Conservation (phyloP, 2,329 filamentous ascomycete species). For the Aspergillus pseudoglaucus region DNA sequence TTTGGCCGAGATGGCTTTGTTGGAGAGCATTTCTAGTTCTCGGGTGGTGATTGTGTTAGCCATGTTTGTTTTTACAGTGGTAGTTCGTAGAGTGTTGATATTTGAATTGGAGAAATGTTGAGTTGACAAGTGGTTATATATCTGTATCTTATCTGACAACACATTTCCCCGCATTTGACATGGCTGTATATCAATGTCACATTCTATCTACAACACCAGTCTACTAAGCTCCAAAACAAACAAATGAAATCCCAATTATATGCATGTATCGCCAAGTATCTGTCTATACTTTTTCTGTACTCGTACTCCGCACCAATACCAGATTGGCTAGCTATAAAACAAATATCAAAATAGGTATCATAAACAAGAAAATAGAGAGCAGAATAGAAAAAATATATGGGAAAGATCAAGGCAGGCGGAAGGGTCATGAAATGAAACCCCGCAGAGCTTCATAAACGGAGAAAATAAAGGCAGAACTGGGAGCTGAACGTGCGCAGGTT, state of each 20-base stretch:
- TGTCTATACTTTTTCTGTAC: no score
- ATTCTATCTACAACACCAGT: background rate
- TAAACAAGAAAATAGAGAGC: background rate
- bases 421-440: conserved; percentile 48
- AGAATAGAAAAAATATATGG: background rate
- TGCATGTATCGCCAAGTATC: no score
- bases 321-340: conserved; percentile 11
- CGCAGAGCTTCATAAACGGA: conserved; percentile 88
- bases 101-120: background rate
- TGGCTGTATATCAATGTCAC: no score
- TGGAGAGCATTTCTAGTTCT: conserved; percentile 61
- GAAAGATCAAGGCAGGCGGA: background rate
- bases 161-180: conserved; percentile 1
- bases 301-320: conserved; percentile 7
- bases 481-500: conserved; percentile 78
- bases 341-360: conserved; percentile 12
- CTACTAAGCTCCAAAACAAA: background rate
- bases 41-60: conserved; percentile 45
- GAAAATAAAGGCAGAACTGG: conserved; percentile 97
- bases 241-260: no score
- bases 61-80: conserved; percentile 12
- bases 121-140: background rate
- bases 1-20: conserved; percentile 64
- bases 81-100: background rate
- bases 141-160: conserved; percentile 1